Conservation (phyloP, 352 stramenopile genomes). For the Globisporangium sylvaticum region DNA sequence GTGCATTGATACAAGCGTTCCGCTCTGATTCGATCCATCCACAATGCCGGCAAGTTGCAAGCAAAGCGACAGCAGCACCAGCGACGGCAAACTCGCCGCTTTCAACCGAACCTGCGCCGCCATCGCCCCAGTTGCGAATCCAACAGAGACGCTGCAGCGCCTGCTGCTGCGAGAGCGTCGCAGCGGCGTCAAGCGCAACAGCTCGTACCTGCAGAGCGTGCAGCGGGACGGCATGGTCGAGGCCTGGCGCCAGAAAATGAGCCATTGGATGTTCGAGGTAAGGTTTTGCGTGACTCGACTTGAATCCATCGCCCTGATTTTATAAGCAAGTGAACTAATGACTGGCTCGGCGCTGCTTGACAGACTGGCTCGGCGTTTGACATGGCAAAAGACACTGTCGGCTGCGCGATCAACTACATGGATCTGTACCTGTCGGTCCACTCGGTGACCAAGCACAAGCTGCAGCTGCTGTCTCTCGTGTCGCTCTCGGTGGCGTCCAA, state of each 20-base stretch:
- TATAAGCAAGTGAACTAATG: background rate
- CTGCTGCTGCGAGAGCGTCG: constrained; percentile 8
- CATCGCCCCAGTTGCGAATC: background rate
- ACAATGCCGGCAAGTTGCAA: background rate
- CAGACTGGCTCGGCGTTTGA: constrained; percentile 15
- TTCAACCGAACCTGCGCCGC: background rate
- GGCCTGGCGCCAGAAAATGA: constrained; percentile 40
- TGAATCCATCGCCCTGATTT: background rate
- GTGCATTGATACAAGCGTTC: background rate
- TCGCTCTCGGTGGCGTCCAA: constrained; percentile 15
- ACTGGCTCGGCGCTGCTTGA: background rate
- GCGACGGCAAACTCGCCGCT: background rate
- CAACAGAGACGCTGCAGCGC: constrained; percentile 13
- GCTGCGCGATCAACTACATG: constrained; percentile 13
- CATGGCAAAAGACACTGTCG: constrained; percentile 17
- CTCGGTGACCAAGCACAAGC: constrained; percentile 15
- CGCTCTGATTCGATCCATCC: background rate
- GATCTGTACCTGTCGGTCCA: constrained; percentile 12
- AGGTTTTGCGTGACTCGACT: background rate
- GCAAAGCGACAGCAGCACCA: background rate
- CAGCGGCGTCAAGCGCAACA: background rate
- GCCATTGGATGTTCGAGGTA: constrained; percentile 50
- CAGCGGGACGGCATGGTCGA: constrained; percentile 41
- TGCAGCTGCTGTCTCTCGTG: constrained; percentile 15
- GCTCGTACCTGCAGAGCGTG: constrained; percentile 26